These are phyloP conservation scores for Macrophomina phaseolina DNA, from an alignment of 2,329 filamentous ascomycete genomes.

Conservation along the genomic window DNA sequence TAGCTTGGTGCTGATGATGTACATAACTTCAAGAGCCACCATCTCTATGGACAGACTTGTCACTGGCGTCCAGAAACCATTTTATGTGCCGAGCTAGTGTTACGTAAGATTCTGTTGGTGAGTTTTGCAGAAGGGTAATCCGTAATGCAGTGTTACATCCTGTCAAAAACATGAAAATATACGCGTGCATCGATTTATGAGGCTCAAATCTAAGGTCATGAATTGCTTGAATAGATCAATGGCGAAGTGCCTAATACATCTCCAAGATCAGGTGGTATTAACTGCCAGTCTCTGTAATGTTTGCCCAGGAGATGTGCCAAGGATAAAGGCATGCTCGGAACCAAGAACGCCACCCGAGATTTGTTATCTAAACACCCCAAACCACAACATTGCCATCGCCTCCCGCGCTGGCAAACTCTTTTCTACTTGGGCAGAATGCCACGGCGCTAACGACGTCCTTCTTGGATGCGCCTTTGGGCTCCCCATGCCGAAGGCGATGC, in stretches of 20 bases:
- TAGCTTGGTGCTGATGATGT: too few relatives aligned
- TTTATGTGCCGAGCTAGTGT: too few relatives aligned
- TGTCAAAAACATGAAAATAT: background rate
- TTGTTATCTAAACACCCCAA: background rate
- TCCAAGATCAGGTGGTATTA: background rate
- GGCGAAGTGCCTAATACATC: background rate
- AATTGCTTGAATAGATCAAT: background rate
- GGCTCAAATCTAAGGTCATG: background rate
- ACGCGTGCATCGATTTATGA: background rate
- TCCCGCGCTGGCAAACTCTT: conserved; percentile 57
- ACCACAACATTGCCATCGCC: conserved; percentile 49
- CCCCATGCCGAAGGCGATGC: conserved; percentile 61
- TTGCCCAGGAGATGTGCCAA: too few relatives aligned
- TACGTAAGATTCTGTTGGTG: too few relatives aligned
- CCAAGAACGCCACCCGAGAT: too few relatives aligned
- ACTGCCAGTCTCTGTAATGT: too few relatives aligned
- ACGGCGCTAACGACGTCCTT: conserved; percentile 56
- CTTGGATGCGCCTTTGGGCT: conserved; percentile 43
- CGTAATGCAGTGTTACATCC: background rate
- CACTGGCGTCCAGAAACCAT: too few relatives aligned
- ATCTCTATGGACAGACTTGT: too few relatives aligned
- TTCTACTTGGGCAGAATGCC: conserved; percentile 52
- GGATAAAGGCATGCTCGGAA: too few relatives aligned
- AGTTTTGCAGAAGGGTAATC: background rate
- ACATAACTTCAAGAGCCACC: too few relatives aligned